These are phyloP conservation scores for Linum trigynum DNA, from an alignment of 345 rosid genomes.

Conservation along the genomic window DNA sequence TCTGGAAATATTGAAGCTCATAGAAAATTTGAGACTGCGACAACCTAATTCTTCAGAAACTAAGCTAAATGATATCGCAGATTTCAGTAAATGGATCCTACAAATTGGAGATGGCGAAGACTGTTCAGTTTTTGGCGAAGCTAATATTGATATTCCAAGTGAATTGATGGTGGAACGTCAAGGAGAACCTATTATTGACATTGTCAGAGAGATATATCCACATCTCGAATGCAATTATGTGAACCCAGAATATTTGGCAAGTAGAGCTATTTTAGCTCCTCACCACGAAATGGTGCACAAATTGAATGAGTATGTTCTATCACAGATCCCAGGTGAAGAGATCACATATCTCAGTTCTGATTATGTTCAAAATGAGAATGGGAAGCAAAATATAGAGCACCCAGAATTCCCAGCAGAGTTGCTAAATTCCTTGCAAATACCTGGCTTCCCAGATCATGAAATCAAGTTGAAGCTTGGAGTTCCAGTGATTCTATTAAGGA, in stretches of 20 bases:
- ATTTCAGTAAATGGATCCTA: neutral
- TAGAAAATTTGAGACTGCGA: no score
- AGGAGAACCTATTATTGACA: neutral
- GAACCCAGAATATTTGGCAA: neutral
- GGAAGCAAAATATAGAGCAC: no score
- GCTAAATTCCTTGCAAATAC: neutral
- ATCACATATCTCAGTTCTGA: neutral
- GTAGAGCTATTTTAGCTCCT: neutral
- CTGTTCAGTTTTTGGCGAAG: neutral
- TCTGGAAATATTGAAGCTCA: no score
- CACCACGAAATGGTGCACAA: neutral
- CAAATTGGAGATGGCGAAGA: neutral
- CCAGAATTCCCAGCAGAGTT: neutral
- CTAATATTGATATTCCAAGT: neutral
- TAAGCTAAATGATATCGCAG: neutral
- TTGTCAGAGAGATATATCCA: neutral
- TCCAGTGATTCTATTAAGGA: conserved; percentile 2
- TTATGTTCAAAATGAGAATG: no score
- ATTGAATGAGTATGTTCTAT: no score
- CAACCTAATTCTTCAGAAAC: no score
- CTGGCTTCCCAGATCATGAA: neutral
- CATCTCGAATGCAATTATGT: no score
- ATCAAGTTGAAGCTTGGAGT: neutral
- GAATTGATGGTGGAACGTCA: neutral
- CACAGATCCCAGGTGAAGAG: neutral